Conservation (phyloP, 73 alveolate species). For the Paraurostyla sp. region DNA sequence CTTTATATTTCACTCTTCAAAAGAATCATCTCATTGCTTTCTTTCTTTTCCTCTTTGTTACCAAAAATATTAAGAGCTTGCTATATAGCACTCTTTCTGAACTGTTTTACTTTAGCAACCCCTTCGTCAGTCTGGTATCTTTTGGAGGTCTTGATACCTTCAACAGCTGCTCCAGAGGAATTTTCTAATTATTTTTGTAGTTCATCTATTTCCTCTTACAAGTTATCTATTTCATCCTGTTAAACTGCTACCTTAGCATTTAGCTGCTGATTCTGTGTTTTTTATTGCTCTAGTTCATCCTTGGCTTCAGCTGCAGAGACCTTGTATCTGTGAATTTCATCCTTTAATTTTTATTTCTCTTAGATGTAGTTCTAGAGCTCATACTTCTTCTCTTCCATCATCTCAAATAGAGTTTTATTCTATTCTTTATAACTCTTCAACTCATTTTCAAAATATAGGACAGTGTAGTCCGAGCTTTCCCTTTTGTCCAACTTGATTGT, state of each 20-base stretch:
- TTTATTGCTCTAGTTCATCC: constrained; percentile 10
- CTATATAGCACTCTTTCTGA: too few relatives aligned
- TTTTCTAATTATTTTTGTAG: neutral
- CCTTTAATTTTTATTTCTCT: neutral
- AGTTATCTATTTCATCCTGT: neutral
- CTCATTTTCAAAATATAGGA: constrained; percentile 9
- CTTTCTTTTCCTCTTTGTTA: neutral
- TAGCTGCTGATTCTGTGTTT: neutral
- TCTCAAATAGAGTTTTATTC: constrained; percentile 25
- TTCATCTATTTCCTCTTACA: constrained; percentile 40
- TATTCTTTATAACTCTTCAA: constrained; percentile 5
- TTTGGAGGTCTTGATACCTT: neutral
- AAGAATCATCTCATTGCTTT: constrained; percentile 21
- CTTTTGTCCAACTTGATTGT: constrained; percentile 3
- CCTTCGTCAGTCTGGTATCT: neutral
- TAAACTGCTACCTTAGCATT: neutral
- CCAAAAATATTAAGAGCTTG: too few relatives aligned
- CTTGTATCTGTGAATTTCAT: neutral
- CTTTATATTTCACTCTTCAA: neutral
- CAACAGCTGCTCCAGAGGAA: neutral
- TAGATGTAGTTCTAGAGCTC: neutral
- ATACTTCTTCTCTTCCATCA: neutral
- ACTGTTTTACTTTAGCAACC: neutral
- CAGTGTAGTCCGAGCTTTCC: constrained; percentile 5
- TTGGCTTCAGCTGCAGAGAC: neutral